Evolutionary conservation across 2,329 filamentous ascomycete genomes (phyloP), one percentile per base, ranked within the genome.

Genomic region (Pleoardoris graminearum): DNA sequence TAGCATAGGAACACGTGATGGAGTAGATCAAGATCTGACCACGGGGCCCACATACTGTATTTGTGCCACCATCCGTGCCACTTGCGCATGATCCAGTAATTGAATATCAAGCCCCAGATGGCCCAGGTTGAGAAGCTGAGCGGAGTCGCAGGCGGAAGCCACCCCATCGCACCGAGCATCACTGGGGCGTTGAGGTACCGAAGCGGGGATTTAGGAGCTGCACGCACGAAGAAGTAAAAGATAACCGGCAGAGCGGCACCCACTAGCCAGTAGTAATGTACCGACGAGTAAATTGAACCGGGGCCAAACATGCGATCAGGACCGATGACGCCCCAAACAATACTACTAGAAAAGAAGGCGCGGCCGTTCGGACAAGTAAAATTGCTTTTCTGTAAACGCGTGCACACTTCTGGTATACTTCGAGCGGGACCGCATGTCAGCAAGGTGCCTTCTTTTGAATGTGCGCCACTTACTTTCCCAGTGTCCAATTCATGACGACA

Each of bases 1-100:
- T n/a, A n/a, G n/a, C n/a, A n/a, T n/a, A n/a, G n/a, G n/a, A n/a
- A n/a, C n/a, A n/a, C n/a, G n/a, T n/a, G n/a, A n/a, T n/a, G n/a
- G n/a, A n/a, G n/a, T n/a, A n/a, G 14, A 36, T n/a, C 12, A 17
- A 12, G 5, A 17, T 17, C n/a, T 16, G 33, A 7, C 33, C 8
- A n/a, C n/a, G 14, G 16, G 4, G 33, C 3, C 14, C 16, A 36
- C 33, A 16, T 36, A 36, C 33, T 90, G 76, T 89, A 91, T 70
- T 86, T 84, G 70, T 87, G 77, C 88, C 88, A 91, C 88, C 87
- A 90, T 29, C 85, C 87, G 3, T 80, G 82, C 73, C 81, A 87
- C 56, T 82, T 80, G 52, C 85, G 79, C 67, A 83, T 82, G 67
- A 90, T 82, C 61, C 79, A 84, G 62, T 81, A 86, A 72, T 90